phyloP scores from a whole-genome alignment of 331 rosid genomes.

The Cucumis variabilis region DNA sequence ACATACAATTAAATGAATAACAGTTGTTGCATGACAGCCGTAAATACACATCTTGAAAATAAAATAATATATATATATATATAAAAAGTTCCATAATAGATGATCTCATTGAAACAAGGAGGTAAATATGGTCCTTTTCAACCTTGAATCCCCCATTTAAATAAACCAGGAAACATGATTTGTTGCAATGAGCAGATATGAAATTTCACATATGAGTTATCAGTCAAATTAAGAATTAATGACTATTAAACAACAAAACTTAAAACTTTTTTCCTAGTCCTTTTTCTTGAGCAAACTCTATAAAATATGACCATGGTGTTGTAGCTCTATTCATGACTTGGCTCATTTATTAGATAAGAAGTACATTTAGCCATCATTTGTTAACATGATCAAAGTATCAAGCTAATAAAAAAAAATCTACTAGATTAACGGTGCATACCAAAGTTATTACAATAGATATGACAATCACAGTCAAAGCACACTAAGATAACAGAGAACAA shows the following conservation, averaged over 20 bases:
- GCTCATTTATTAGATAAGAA: too few relatives aligned
- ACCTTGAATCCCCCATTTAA: background rate
- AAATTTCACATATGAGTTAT: background rate
- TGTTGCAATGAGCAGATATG: background rate
- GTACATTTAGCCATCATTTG: too few relatives aligned
- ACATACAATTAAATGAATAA: slow-evolving; percentile 22
- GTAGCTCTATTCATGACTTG: background rate
- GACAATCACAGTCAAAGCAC: too few relatives aligned
- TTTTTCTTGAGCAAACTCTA: background rate
- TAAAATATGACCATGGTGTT: background rate
- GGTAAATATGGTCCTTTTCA: background rate
- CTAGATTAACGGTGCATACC: slow-evolving; percentile 26
- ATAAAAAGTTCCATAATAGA: too few relatives aligned
- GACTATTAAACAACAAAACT: background rate
- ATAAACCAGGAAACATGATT: background rate
- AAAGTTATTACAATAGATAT: too few relatives aligned
- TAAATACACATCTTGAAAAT: background rate
- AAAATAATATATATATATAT: background rate
- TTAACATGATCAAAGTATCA: background rate
- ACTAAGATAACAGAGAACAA: too few relatives aligned
- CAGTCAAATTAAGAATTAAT: background rate
- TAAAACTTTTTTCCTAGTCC: background rate
- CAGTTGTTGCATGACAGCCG: background rate
- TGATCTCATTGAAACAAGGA: background rate
- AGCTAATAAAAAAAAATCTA: background rate